phyloP scores from a whole-genome alignment of 192 early-diverging fungal species.

The Entrophospora sp. region DNA sequence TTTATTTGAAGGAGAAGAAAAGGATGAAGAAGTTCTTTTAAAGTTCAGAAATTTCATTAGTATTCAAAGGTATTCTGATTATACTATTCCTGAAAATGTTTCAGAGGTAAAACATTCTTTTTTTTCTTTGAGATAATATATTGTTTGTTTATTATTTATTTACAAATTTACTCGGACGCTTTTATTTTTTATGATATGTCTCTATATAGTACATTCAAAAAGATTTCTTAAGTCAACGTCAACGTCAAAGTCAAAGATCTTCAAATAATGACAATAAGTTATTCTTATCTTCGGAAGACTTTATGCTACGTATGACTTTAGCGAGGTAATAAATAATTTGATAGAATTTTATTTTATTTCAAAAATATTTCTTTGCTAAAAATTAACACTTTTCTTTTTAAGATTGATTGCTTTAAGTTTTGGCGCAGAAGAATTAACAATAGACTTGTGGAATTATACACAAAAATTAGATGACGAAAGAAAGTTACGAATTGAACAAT shows the following conservation, averaged over 20 bases:
- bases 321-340: slow-evolving; percentile 23
- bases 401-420: slow-evolving; percentile 35
- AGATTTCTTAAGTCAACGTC: slow-evolving; percentile 30
- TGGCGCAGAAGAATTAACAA: slow-evolving; percentile 26
- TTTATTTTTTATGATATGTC: background rate
- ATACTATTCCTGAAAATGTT: slow-evolving; percentile 50
- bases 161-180: background rate
- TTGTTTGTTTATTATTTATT: background rate
- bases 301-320: slow-evolving; percentile 31
- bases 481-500: background rate
- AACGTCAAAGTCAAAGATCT: slow-evolving; percentile 26
- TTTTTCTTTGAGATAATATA: background rate
- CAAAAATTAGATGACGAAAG: slow-evolving; percentile 25
- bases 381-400: too few relatives aligned
- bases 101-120: slow-evolving; percentile 38
- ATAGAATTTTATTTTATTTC: background rate
- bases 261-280: background rate
- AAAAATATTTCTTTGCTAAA: too few relatives aligned
- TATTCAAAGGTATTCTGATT: slow-evolving; percentile 38
- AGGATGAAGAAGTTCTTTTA: slow-evolving; percentile 37
- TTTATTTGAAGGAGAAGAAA: too few relatives aligned
- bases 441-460: slow-evolving; percentile 31
- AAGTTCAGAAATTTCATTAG: slow-evolving; percentile 54
- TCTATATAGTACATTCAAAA: slow-evolving; percentile 29
- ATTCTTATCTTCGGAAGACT: slow-evolving; percentile 31